Base-by-base conservation (phyloP, 2,329 filamentous ascomycete genomes). In the Fusarium buharicum region DNA sequence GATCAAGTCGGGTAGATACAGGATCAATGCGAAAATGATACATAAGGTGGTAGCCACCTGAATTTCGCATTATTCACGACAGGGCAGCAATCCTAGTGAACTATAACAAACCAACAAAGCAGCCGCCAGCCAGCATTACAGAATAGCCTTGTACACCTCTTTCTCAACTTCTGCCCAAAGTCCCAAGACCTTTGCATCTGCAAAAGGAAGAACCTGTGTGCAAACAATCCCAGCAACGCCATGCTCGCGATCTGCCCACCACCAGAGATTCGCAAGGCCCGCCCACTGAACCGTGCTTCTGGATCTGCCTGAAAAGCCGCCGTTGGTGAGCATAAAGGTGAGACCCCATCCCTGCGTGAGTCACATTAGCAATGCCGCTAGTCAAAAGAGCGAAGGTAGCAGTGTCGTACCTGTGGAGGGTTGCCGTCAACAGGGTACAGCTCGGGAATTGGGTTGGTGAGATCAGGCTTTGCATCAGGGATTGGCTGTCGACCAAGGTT, bases 171-270 rank as follows among this genome's bases (percentile, higher is more conserved):
- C 54, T 1, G 49, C 54, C 79, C 79, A 83, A 5, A 83, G 46
- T 0, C 69, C 71, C 30, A 79, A 8, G 1, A 84, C 78, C 4
- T 77, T 71, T 0, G 70, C 53, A 61, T 84, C 79, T 2, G 58
- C 78, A 68, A 84, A 84, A 0, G 83, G 83, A 46, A 85, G 45
- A 24, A 85, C 78, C 70, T 85, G 84, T 4, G 76, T 74, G 33
- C 76, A 78, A 3, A 85, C 72, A 9, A 86, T 79, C 0, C 82
- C 83, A 0, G 79, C 86, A 38, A 88, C 75, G 0, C 84, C 86
- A 52, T 80, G 82, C 69, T 87, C 84, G 7, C 84, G 75, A 72
- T 89, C 86, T 30, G 77, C 77, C 86, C 85, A 89, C 85, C 86
- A 89, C 67, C 78, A 89, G 28, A 84, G 65, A 69, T 89, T 89